A percentile compares a stretch with the other conserved stretches of the same genome.
Evolutionary conservation across 768 basidiomycete genomes (phyloP).

Genomic region (Leccinum obscurum): DNA sequence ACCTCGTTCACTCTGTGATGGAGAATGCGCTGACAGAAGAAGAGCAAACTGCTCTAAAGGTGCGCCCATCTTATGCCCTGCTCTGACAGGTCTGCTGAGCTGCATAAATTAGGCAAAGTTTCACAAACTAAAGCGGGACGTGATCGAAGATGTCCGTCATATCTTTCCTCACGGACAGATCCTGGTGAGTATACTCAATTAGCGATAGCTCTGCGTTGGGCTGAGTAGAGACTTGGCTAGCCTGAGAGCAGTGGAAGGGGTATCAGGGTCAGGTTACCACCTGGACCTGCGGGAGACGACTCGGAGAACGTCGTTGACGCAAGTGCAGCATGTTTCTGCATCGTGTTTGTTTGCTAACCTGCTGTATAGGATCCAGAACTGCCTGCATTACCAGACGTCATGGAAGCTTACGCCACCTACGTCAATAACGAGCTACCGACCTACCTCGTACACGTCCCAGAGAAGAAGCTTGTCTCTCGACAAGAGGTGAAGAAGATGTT

Average conservation of each 20-base stretch:
- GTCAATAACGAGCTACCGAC: constrained; percentile 34
- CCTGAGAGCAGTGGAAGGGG: constrained; percentile 27
- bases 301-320: constrained; percentile 6
- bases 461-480: constrained; percentile 29
- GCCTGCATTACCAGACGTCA: constrained; percentile 25
- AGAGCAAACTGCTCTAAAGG: constrained; percentile 28
- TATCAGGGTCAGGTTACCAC: constrained; percentile 23
- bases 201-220: not conserved
- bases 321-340: not conserved
- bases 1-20: constrained; percentile 24
- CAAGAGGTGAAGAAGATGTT: constrained; percentile 34
- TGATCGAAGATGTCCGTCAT: constrained; percentile 28
- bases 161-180: constrained; percentile 32
- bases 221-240: constrained; percentile 6
- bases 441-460: constrained; percentile 29
- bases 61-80: not conserved
- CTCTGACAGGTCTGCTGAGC: not conserved
- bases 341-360: not conserved
- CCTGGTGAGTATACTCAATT: constrained; percentile 17
- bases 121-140: constrained; percentile 30
- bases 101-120: constrained; percentile 25
- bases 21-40: constrained; percentile 22
- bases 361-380: constrained; percentile 15
- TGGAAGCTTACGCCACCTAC: constrained; percentile 19
- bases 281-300: constrained; percentile 10